Percentiles rank a stretch among this genome's conserved stretches.
These are phyloP conservation scores for Paxillus ammoniavirescens DNA, from an alignment of 768 basidiomycete genomes.

Conservation along the genomic window DNA sequence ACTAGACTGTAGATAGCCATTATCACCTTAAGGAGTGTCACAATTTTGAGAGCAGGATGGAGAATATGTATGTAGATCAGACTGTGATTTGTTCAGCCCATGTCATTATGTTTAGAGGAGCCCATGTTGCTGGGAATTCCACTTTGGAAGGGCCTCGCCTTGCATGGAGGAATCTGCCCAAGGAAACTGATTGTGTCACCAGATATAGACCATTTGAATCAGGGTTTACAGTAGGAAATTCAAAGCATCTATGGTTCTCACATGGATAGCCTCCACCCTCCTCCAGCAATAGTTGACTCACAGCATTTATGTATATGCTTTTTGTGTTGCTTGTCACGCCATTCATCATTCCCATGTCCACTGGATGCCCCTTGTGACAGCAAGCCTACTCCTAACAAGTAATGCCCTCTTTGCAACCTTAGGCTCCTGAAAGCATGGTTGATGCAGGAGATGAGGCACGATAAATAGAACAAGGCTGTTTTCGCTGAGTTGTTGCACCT, in stretches of 20 bases:
- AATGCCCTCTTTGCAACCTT: slow-evolving; percentile 23
- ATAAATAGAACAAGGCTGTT: slow-evolving; percentile 15
- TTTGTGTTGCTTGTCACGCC: too few species aligned
- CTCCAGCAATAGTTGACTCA: too few species aligned
- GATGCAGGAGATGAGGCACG: slow-evolving; percentile 27
- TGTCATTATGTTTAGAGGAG: neutral
- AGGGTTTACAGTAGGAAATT: slow-evolving; percentile 15
- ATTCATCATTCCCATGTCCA: too few species aligned
- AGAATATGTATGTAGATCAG: slow-evolving; percentile 3
- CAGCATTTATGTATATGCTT: too few species aligned
- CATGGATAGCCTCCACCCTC: neutral
- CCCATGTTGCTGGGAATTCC: neutral
- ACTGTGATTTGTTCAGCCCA: neutral
- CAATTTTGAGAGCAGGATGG: neutral
- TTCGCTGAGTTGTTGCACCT: slow-evolving; percentile 14
- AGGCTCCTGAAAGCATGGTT: slow-evolving; percentile 24
- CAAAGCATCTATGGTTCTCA: slow-evolving; percentile 14
- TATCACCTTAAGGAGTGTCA: neutral
- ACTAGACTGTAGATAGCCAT: neutral
- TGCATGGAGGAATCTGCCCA: neutral
- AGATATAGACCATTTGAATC: neutral
- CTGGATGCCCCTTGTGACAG: too few species aligned
- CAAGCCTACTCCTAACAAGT: slow-evolving; percentile 21
- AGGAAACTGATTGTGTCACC: neutral
- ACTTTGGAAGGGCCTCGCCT: neutral